These are phyloP conservation scores for Rhynchosporium secalis DNA, from an alignment of 2,329 filamentous ascomycete genomes.

Conservation along the genomic window DNA sequence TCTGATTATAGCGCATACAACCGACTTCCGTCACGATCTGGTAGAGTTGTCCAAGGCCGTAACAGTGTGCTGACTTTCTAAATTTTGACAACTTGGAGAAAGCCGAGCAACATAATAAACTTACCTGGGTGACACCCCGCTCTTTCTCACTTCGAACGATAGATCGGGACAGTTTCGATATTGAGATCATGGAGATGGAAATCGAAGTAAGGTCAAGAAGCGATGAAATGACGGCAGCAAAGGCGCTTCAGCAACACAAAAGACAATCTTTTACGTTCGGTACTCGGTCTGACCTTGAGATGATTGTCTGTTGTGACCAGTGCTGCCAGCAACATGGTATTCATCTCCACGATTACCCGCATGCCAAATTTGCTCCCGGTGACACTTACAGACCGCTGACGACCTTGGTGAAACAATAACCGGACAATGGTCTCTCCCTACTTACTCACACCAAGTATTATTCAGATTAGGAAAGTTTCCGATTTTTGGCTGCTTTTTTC, in stretches of 20 bases:
- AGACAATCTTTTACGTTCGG: constrained; percentile 36
- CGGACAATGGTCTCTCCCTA: constrained; percentile 41
- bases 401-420: not conserved
- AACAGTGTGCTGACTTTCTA: constrained; percentile 41
- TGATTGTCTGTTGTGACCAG: constrained; percentile 25
- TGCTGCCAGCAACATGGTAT: constrained; percentile 43
- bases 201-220: constrained; percentile 39
- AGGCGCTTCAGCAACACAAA: constrained; percentile 23
- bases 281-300: constrained; percentile 41
- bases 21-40: no score
- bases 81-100: constrained; percentile 43
- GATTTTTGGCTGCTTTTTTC: constrained; percentile 42
- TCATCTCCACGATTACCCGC: constrained; percentile 47
- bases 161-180: constrained; percentile 32
- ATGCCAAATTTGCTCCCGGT: constrained; percentile 45
- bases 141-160: constrained; percentile 42
- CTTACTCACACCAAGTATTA: constrained; percentile 42
- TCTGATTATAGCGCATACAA: no score
- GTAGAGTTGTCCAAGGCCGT: no score
- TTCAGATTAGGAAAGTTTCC: constrained; percentile 48
- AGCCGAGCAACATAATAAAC: constrained; percentile 37
- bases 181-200: constrained; percentile 35
- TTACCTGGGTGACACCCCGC: constrained; percentile 44
- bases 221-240: constrained; percentile 40
- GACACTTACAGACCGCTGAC: constrained; percentile 43